Evolutionary conservation across 352 stramenopile genomes (phyloP), one percentile per base, ranked within the genome.

Genomic region (Phytopythium sindhum): DNA sequence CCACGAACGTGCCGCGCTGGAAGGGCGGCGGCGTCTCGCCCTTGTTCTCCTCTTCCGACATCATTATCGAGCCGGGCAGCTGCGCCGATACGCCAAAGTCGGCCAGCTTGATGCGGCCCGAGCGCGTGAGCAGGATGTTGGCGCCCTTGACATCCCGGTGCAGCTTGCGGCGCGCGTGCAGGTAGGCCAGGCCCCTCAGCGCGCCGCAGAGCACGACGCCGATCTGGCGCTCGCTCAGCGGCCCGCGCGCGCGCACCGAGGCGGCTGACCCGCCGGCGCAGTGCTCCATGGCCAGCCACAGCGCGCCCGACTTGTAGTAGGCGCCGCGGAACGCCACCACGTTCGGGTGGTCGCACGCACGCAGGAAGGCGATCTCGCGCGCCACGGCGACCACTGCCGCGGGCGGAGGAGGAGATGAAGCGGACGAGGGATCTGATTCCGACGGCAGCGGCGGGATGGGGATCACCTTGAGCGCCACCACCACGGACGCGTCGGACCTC

Each of bases 61-160:
- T 33, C 26, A 29, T 17, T 12, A 35, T 14, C 24, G 23, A 14
- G 5, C 48, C 70, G 51, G 58, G 29, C 11, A 91, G 63, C 59
- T 89, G 80, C 29, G 82, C 82, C 21, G 84, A 91, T 14, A 95
- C 85, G 11, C 88, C 88, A 84, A 98, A 98, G 80, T 98, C 92
- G 3, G 93, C 91, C 35, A 99, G 88, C 72, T 99, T 99, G 63
- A 98, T 95, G 67, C 95, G 73, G 2, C 95, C 96, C 31, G 91
- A 75, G 23, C 73, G 72, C 9, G 93, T 98, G 11, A 99, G 78
- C n/a, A 99, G 69, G 50, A 99, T 96, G 68, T 98, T 99, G 37
- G 95, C 96, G 45, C 93, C 80, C 71, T 90, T 90, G 50, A 98
- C 96, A 77, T 98, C 96, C 39, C 95, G 77, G 76, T 99, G 96